These are phyloP conservation scores for Amphirosellinia nigrospora DNA, from an alignment of 495 filamentous ascomycete species.

Conservation along the genomic window DNA sequence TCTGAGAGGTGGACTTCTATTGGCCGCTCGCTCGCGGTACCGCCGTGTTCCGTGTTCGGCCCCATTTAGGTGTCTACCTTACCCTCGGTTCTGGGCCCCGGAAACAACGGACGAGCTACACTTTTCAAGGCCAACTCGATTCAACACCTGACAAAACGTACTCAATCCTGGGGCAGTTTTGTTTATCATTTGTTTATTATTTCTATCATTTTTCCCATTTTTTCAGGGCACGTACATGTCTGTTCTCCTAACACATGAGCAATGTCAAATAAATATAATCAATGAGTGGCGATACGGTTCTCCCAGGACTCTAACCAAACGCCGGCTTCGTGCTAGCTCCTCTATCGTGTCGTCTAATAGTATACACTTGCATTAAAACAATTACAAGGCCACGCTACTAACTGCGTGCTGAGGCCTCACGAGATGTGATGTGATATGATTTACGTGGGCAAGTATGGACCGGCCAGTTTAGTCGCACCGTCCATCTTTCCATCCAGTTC, in stretches of 20 bases:
- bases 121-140: not conserved
- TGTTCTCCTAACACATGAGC: not conserved
- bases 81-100: too few relatives aligned
- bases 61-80: too few relatives aligned
- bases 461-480: constrained; percentile 48
- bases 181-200: not conserved
- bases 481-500: constrained; percentile 92
- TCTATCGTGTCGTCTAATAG: constrained; percentile 9
- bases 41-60: constrained; percentile 9
- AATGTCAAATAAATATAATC: not conserved
- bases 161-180: not conserved
- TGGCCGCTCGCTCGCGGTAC: not conserved
- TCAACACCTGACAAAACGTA: not conserved
- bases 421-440: not conserved
- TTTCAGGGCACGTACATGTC: not conserved
- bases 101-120: too few relatives aligned
- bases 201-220: not conserved
- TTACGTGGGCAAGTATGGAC: not conserved
- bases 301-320: not conserved
- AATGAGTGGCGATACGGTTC: constrained; percentile 20
- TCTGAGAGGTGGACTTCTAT: not conserved
- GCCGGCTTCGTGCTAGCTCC: not conserved
- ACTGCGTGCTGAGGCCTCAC: not conserved
- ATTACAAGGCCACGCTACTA: not conserved
- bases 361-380: constrained; percentile 17